These are phyloP conservation scores for Calonectria crousiana DNA, from an alignment of 2,329 filamentous ascomycete species.

Conservation along the genomic window DNA sequence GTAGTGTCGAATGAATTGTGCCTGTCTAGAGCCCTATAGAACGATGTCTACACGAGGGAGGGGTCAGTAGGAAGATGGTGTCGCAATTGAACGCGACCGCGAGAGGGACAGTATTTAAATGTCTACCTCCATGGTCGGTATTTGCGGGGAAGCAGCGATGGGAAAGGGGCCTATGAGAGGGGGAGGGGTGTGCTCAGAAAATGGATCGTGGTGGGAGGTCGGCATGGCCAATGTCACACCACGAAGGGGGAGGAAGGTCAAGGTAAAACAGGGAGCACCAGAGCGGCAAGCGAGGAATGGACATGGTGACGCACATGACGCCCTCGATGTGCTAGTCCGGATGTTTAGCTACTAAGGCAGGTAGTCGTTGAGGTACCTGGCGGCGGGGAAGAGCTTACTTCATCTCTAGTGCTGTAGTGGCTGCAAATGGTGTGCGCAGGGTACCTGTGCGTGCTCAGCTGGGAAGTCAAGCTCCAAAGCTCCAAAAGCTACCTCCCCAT, in stretches of 20 bases:
- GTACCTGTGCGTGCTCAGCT: neutral
- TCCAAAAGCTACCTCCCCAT: neutral
- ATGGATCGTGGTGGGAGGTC: slow-evolving; percentile 8
- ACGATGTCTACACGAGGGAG: slow-evolving; percentile 17
- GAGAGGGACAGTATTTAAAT: slow-evolving; percentile 43
- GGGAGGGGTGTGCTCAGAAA: slow-evolving; percentile 25
- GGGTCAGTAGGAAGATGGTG: slow-evolving; percentile 16
- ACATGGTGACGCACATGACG: slow-evolving; percentile 22
- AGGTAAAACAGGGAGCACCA: slow-evolving; percentile 8
- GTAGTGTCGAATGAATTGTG: neutral
- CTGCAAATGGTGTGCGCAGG: slow-evolving; percentile 11
- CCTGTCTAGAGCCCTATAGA: slow-evolving; percentile 5
- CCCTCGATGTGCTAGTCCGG: slow-evolving; percentile 16
- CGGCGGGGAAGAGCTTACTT: neutral
- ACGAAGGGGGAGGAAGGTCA: slow-evolving; percentile 15
- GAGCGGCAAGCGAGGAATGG: slow-evolving; percentile 12
- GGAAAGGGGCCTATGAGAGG: neutral
- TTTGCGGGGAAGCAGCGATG: slow-evolving; percentile 40
- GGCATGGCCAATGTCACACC: slow-evolving; percentile 37
- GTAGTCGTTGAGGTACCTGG: slow-evolving; percentile 5
- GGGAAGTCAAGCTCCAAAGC: neutral
- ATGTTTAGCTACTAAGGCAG: neutral
- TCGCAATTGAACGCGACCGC: neutral
- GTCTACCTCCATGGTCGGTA: slow-evolving; percentile 11
- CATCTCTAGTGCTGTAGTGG: neutral